A percentile compares a stretch with the other conserved stretches of the same genome.
Evolutionary conservation across 2,329 filamentous ascomycete species (phyloP).

Genomic region (Coniochaeta hoffmannii): DNA sequence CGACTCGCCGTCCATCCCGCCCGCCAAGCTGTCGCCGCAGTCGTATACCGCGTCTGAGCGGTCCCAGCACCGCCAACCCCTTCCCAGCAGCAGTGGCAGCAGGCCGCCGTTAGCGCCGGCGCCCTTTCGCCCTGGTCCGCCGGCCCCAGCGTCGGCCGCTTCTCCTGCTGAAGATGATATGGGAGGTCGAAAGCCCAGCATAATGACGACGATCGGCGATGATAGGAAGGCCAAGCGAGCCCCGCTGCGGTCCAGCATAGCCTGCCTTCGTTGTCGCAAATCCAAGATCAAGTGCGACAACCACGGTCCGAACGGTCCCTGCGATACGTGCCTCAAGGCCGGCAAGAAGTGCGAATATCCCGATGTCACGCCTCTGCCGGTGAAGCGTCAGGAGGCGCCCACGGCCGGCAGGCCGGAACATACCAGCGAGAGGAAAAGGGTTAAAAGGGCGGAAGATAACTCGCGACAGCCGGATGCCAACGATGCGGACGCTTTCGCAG

Average conservation of each 20-base stretch:
- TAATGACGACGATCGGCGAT: constrained; percentile 27
- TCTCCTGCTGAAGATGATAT: constrained; percentile 14
- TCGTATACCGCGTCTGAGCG: constrained; percentile 4
- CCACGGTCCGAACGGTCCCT: constrained; percentile 61
- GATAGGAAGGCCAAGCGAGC: constrained; percentile 36
- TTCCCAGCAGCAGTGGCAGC: constrained; percentile 16
- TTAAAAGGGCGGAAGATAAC: constrained; percentile 35
- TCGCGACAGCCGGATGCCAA: constrained; percentile 30
- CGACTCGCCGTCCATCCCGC: constrained; percentile 18
- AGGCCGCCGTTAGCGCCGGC: constrained; percentile 8
- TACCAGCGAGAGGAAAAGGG: constrained; percentile 34
- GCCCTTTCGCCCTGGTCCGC: constrained; percentile 9
- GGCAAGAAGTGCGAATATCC: constrained; percentile 70
- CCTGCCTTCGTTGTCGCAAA: constrained; percentile 66
- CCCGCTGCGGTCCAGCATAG: constrained; percentile 70
- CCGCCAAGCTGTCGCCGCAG: constrained; percentile 7
- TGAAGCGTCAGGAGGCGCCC: constrained; percentile 34
- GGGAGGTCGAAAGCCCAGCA: constrained; percentile 12
- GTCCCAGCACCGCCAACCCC: constrained; percentile 14
- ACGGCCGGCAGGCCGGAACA: constrained; percentile 31
- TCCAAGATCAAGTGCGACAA: constrained; percentile 89
- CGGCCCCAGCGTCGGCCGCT: not conserved
- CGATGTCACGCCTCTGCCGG: constrained; percentile 32
- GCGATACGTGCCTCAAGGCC: constrained; percentile 65
- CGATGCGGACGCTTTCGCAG: constrained; percentile 27